Conservation (phyloP, 495 filamentous ascomycete species). For the Trichoderma virens region DNA sequence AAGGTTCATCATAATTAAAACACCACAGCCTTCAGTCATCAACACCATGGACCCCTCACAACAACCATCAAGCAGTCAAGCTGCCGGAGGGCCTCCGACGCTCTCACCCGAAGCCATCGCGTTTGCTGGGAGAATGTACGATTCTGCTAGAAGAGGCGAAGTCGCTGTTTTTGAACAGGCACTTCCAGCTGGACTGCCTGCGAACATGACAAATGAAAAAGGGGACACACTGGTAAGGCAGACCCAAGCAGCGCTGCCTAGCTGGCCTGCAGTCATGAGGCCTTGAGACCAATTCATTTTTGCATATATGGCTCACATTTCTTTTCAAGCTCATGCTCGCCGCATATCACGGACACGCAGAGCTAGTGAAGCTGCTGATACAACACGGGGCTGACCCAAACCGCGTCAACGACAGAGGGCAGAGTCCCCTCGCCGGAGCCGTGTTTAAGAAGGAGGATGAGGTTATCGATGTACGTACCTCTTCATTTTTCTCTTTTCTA, state of each 20-base stretch:
- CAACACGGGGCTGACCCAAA: constrained; percentile 46
- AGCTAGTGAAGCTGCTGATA: constrained; percentile 42
- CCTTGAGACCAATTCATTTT: not conserved
- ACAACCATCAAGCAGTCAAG: not conserved
- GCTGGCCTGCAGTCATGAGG: not conserved
- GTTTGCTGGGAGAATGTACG: constrained; percentile 43
- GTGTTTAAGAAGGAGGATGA: constrained; percentile 48
- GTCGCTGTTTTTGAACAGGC: constrained; percentile 41
- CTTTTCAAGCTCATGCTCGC: constrained; percentile 46
- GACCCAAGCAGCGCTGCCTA: not conserved
- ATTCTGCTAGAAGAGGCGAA: constrained; percentile 43
- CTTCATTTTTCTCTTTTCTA: too few relatives aligned
- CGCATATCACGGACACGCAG: constrained; percentile 46
- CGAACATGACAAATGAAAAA: constrained; percentile 50
- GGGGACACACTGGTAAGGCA: constrained; percentile 44
- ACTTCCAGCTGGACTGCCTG: constrained; percentile 40
- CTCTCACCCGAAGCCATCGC: constrained; percentile 43
- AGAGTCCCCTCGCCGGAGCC: constrained; percentile 47
- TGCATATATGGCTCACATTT: not conserved
- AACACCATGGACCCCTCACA: not conserved
- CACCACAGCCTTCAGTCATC: too few relatives aligned
- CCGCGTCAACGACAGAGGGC: constrained; percentile 43
- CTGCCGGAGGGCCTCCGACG: not conserved
- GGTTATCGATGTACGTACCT: constrained; percentile 36
- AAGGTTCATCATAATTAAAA: too few relatives aligned